Percentiles rank a stretch among this genome's conserved stretches.
Evolutionary conservation across 805 yeast species (phyloP).

Genomic region (Myxozyma melibiosi): DNA sequence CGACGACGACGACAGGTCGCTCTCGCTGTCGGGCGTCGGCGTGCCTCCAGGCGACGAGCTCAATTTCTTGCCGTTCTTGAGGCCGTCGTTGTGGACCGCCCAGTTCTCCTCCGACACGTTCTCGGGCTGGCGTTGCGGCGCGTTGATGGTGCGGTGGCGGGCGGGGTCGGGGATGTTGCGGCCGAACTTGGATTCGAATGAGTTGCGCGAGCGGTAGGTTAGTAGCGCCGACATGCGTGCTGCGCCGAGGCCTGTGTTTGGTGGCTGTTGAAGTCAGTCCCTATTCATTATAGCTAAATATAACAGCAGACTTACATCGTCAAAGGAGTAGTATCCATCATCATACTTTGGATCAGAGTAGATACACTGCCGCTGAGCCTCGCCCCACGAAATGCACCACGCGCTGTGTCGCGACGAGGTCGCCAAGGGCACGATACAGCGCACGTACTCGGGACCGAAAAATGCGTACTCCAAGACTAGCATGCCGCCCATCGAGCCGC

Average conservation of each 20-base stretch:
- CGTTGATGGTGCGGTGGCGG: slow-evolving; percentile 43
- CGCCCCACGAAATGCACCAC: slow-evolving; percentile 99
- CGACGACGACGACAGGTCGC: not conserved
- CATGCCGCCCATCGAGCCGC: slow-evolving; percentile 99
- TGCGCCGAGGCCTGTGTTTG: slow-evolving; percentile 84
- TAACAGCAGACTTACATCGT: slow-evolving; percentile 45
- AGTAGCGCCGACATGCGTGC: slow-evolving; percentile 96
- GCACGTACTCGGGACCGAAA: slow-evolving; percentile 67
- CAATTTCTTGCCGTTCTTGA: slow-evolving; percentile 22
- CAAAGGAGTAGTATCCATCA: slow-evolving; percentile 80
- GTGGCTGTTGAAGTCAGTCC: slow-evolving; percentile 50
- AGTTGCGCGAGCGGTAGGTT: slow-evolving; percentile 88
- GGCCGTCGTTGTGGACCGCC: slow-evolving; percentile 87
- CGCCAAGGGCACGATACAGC: slow-evolving; percentile 77
- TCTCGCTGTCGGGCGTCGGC: slow-evolving; percentile 23
- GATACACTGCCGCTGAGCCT: slow-evolving; percentile 94
- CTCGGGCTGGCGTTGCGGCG: slow-evolving; percentile 38
- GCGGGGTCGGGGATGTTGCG: slow-evolving; percentile 64
- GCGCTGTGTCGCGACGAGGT: slow-evolving; percentile 95
- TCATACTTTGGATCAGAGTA: slow-evolving; percentile 91
- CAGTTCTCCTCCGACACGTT: slow-evolving; percentile 55
- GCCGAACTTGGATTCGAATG: slow-evolving; percentile 91
- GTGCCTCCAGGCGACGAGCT: not conserved
- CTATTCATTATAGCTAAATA: not conserved
- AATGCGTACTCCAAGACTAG: slow-evolving; percentile 84